These are phyloP conservation scores for Exophiala sideris DNA, from an alignment of 2,329 filamentous ascomycete genomes.

Conservation along the genomic window DNA sequence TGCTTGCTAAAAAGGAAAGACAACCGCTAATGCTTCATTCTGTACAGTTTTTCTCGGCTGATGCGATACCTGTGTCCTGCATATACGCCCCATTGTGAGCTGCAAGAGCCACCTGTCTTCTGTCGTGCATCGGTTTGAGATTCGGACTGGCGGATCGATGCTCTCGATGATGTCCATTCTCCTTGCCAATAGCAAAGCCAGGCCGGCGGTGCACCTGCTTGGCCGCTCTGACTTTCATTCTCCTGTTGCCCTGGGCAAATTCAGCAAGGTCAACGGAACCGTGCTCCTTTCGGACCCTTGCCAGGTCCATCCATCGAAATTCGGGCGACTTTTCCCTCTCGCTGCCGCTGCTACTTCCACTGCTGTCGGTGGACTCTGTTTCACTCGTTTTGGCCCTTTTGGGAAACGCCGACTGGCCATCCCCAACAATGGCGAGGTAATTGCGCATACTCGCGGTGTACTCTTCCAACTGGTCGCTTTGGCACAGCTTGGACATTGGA, in stretches of 20 bases:
- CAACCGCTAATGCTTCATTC: conserved; percentile 14
- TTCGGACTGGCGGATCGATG: conserved; percentile 1
- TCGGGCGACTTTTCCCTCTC: conserved; percentile 24
- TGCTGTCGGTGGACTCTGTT: conserved; percentile 14
- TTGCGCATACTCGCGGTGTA: conserved; percentile 27
- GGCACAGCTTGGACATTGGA: conserved; percentile 18
- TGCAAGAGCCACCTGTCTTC: conserved; percentile 2
- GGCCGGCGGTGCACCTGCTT: conserved; percentile 8
- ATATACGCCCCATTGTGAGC: background rate
- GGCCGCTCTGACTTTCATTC: conserved; percentile 3
- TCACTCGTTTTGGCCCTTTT: conserved; percentile 2
- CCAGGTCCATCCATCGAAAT: conserved; percentile 28
- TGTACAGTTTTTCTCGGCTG: conserved; percentile 41
- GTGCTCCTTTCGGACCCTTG: conserved; percentile 19
- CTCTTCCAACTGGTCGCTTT: conserved; percentile 24
- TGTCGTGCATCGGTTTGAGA: background rate
- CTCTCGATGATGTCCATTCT: conserved; percentile 10
- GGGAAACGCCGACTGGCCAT: background rate
- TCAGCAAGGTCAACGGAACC: background rate
- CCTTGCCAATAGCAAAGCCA: conserved; percentile 5
- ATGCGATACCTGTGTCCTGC: conserved; percentile 5
- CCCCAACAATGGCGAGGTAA: conserved; percentile 22
- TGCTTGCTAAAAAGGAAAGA: background rate
- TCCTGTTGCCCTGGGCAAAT: conserved; percentile 6
- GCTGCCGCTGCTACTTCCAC: conserved; percentile 8